Evolutionary conservation across 257 asterid genomes (phyloP).

Genomic region (Nicotiana tabacum): DNA sequence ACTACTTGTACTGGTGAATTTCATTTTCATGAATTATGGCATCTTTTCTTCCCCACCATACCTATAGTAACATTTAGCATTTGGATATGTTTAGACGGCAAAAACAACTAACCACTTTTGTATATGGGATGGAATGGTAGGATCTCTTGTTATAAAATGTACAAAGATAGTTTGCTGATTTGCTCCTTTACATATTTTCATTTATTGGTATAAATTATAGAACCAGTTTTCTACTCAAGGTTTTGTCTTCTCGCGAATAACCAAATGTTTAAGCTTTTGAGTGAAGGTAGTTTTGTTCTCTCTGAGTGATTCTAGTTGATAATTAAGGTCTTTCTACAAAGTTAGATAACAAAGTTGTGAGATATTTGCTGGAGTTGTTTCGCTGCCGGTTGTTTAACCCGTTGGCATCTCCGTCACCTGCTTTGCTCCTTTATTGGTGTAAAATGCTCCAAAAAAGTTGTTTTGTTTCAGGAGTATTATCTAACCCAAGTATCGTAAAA

Average conservation of each 20-base stretch:
- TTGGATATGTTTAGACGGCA: not conserved
- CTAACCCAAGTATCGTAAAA: not conserved
- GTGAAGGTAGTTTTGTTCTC: not conserved
- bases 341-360: not conserved
- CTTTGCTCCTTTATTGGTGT: not conserved
- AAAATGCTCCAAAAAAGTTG: not conserved
- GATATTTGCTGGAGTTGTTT: not conserved
- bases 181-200: not conserved
- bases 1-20: too few species aligned
- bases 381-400: not conserved
- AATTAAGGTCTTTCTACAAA: not conserved
- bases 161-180: not conserved
- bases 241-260: not conserved
- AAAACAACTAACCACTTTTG: not conserved
- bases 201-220: not conserved
- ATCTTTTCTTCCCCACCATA: not conserved
- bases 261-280: not conserved
- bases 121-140: not conserved
- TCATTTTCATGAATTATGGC: not conserved
- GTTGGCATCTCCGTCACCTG: not conserved
- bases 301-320: not conserved
- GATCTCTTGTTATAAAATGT: not conserved
- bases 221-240: not conserved
- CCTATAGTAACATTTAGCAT: not conserved
- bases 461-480: not conserved